phyloP scores from a whole-genome alignment of 176 grass and related monocot genomes.

The Otatea glauca region DNA sequence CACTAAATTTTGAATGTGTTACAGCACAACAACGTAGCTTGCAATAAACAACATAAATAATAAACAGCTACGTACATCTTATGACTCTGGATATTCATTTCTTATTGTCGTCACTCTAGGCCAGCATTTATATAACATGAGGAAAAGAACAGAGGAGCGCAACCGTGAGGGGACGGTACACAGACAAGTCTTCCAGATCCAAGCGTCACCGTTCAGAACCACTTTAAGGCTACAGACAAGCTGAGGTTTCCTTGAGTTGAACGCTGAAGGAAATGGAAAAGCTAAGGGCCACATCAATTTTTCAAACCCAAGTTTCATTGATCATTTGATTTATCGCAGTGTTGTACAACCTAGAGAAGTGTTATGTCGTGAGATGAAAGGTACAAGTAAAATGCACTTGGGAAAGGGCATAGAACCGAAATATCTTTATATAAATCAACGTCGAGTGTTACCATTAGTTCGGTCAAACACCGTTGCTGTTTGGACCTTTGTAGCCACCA shows the following conservation, averaged over 20 bases:
- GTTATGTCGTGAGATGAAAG: conserved; percentile 15
- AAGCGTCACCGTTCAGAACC: background rate
- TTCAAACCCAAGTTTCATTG: conserved; percentile 3
- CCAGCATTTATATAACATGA: conserved; percentile 53
- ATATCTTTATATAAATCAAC: conserved; percentile 3
- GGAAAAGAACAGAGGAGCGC: conserved; percentile 21
- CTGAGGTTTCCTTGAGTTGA: conserved; percentile 16
- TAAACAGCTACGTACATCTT: conserved; percentile 45
- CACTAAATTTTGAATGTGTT: conserved; percentile 25
- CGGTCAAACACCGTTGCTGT: conserved; percentile 30
- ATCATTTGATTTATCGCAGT: conserved; percentile 22
- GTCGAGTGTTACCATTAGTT: conserved; percentile 50
- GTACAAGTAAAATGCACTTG: background rate
- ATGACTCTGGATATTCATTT: conserved; percentile 26
- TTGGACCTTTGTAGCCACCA: conserved; percentile 32
- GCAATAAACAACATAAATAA: conserved; percentile 39
- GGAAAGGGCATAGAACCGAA: conserved; percentile 1
- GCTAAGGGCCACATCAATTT: conserved; percentile 9
- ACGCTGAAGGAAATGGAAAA: conserved; percentile 17
- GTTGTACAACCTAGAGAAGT: conserved; percentile 38
- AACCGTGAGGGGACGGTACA: background rate
- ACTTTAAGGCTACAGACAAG: background rate
- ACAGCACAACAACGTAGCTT: conserved; percentile 12
- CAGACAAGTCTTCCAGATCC: conserved; percentile 26
- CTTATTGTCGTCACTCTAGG: conserved; percentile 34